phyloP scores from a whole-genome alignment of 768 basidiomycete species.

The Auricularia auricula-judae region DNA sequence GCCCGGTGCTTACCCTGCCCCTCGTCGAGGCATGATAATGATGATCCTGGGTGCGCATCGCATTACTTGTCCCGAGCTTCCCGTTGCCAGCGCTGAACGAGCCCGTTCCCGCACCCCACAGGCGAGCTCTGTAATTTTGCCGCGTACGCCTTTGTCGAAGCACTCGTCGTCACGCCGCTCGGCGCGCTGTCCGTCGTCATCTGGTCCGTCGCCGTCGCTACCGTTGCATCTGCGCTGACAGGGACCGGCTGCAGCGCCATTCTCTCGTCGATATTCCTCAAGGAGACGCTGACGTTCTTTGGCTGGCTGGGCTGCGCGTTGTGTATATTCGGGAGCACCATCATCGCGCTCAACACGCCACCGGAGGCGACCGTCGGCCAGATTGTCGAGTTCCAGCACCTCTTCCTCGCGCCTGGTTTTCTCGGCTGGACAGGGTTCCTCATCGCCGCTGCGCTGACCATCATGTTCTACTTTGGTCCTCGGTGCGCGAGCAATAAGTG shows the following conservation, averaged over 20 bases:
- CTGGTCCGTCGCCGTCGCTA: slow-evolving; percentile 18
- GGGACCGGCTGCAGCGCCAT: slow-evolving; percentile 43
- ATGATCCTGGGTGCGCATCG: slow-evolving; percentile 65
- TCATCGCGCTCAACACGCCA: slow-evolving; percentile 83
- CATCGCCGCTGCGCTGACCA: slow-evolving; percentile 51
- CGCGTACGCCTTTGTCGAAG: slow-evolving; percentile 86
- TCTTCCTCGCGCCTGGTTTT: slow-evolving; percentile 81
- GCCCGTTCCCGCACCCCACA: background rate
- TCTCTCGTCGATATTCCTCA: slow-evolving; percentile 84
- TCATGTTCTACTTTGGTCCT: slow-evolving; percentile 76
- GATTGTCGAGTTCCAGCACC: slow-evolving; percentile 58
- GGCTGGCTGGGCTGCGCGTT: slow-evolving; percentile 92
- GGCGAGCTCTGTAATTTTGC: slow-evolving; percentile 10
- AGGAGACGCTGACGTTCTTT: slow-evolving; percentile 88
- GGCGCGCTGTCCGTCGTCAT: slow-evolving; percentile 95
- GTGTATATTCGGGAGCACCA: slow-evolving; percentile 81
- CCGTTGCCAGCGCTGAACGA: slow-evolving; percentile 6
- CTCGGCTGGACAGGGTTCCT: slow-evolving; percentile 56
- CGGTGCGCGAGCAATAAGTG: slow-evolving; percentile 27
- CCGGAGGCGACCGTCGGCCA: slow-evolving; percentile 57
- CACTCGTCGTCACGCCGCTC: slow-evolving; percentile 93
- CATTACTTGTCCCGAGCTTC: background rate
- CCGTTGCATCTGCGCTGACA: background rate
- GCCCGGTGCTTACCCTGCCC: background rate
- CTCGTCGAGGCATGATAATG: slow-evolving; percentile 30